Evolutionary conservation across 2,329 filamentous ascomycete genomes (phyloP).

Genomic region (Penicillium sp.): DNA sequence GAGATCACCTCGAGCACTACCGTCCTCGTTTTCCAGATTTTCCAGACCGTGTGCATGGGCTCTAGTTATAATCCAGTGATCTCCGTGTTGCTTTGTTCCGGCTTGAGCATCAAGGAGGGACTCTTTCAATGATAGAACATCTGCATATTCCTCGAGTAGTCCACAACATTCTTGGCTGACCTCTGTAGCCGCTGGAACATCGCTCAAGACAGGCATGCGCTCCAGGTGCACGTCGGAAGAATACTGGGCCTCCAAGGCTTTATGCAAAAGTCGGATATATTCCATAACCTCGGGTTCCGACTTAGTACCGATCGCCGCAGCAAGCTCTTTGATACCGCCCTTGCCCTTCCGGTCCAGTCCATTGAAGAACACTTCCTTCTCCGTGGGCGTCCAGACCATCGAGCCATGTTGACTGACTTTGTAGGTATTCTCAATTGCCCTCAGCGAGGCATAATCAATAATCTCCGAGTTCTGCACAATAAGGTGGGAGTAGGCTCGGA

Average conservation of each 20-base stretch:
- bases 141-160: slow-evolving; percentile 66
- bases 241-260: slow-evolving; percentile 46
- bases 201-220: slow-evolving; percentile 45
- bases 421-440: slow-evolving; percentile 23
- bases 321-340: slow-evolving; percentile 61
- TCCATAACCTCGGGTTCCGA: slow-evolving; percentile 69
- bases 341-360: slow-evolving; percentile 63
- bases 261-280: slow-evolving; percentile 63
- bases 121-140: slow-evolving; percentile 63
- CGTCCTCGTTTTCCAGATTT: slow-evolving; percentile 20
- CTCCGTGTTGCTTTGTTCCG: slow-evolving; percentile 61
- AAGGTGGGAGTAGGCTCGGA: slow-evolving; percentile 50
- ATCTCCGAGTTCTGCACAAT: slow-evolving; percentile 57
- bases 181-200: slow-evolving; percentile 71
- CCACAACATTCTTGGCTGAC: slow-evolving; percentile 63
- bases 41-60: slow-evolving; percentile 31
- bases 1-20: slow-evolving; percentile 31
- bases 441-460: slow-evolving; percentile 4
- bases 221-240: slow-evolving; percentile 34
- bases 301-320: slow-evolving; percentile 65
- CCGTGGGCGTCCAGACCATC: slow-evolving; percentile 65
- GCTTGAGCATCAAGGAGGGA: slow-evolving; percentile 59
- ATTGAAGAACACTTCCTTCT: slow-evolving; percentile 70
- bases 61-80: slow-evolving; percentile 63
- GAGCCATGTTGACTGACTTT: slow-evolving; percentile 62